Base-by-base conservation (phyloP, 495 filamentous ascomycete genomes). In the Lasiosphaeria ovina region DNA sequence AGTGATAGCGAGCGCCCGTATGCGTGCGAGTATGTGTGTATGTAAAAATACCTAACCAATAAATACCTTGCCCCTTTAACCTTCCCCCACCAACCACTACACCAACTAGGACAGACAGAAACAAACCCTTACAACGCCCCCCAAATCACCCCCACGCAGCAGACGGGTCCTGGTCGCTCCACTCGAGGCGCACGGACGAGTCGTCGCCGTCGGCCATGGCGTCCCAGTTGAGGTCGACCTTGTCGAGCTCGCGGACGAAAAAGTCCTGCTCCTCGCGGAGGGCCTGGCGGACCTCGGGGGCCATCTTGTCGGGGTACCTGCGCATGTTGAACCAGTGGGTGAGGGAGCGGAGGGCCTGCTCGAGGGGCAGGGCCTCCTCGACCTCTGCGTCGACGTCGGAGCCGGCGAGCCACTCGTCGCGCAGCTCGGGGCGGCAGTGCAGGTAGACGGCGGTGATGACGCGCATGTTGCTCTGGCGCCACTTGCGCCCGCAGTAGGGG, bases 391-490 rank as follows among this genome's bases (percentile, higher is more conserved):
- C 94, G 4, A 97, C 87, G 64, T 96, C 92, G 24, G 87, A 87
- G 8, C 94, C 95, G 0, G 89, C 87, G 0, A 98, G 78, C 95
- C 95, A 98, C 69, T 97, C 95, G 64, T 98, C 94, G 3, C 95
- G 82, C 24, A 98, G 82, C 70, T 97, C 92, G 0, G 93, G 93
- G 3, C 90, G 82, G 70, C 92, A 96, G 74, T 96, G 90, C 35
- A 98, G 77, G 66, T 96, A 98, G 3, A 98, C 89, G 17, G 92
- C 93, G 0, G 94, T 98, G 70, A 98, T 98, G 64, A 98, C 93
- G 54, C 93, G 88, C 94, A 98, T 98, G 71, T 98, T 97, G 57
- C 86, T 85, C 78, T 98, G 94, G 16, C 94, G 86, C 94, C 94
- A 98, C 76, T 98, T 98, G 12, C 94, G 87, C 17, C 94, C 93